Percentiles rank a stretch among this genome's conserved stretches.
phyloP scores from a whole-genome alignment of 371 early-diverging fungal species.

The Lichtheimia hyalospora region DNA sequence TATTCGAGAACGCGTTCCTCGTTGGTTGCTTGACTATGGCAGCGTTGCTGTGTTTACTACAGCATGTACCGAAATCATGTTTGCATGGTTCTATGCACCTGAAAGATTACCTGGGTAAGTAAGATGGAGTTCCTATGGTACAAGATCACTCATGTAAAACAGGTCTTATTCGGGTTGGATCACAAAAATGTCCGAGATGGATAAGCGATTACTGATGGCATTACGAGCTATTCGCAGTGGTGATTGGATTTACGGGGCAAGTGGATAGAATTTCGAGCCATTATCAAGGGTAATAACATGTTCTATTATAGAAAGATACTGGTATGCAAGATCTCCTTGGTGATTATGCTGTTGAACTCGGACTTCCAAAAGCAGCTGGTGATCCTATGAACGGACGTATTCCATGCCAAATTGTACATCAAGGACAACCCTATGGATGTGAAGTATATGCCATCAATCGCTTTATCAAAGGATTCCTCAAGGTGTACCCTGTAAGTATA shows the following conservation, averaged over 20 bases:
- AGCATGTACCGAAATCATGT: constrained; percentile 65
- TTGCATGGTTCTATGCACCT: constrained; percentile 62
- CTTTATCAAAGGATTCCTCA: constrained; percentile 45
- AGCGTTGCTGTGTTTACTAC: constrained; percentile 57
- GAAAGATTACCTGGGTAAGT: constrained; percentile 55
- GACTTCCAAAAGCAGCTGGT: constrained; percentile 35
- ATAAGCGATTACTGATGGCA: constrained; percentile 50
- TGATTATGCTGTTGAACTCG: constrained; percentile 38
- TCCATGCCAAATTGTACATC: constrained; percentile 46
- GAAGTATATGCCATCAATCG: constrained; percentile 37
- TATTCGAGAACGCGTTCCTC: constrained; percentile 43
- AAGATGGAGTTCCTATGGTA: not conserved
- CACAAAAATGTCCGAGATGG: constrained; percentile 61
- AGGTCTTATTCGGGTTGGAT: constrained; percentile 67
- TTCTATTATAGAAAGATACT: constrained; percentile 33
- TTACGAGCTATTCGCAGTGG: constrained; percentile 46
- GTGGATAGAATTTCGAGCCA: constrained; percentile 11
- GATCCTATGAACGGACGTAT: constrained; percentile 42
- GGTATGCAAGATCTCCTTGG: constrained; percentile 28
- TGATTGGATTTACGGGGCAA: constrained; percentile 51
- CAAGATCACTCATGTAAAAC: not conserved
- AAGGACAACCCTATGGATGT: constrained; percentile 43
- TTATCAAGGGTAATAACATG: not conserved
- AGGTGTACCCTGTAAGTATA: constrained; percentile 38
- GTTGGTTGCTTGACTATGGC: constrained; percentile 52